Conservation (phyloP, 805 yeast species). For the Priceomyces carsonii region DNA sequence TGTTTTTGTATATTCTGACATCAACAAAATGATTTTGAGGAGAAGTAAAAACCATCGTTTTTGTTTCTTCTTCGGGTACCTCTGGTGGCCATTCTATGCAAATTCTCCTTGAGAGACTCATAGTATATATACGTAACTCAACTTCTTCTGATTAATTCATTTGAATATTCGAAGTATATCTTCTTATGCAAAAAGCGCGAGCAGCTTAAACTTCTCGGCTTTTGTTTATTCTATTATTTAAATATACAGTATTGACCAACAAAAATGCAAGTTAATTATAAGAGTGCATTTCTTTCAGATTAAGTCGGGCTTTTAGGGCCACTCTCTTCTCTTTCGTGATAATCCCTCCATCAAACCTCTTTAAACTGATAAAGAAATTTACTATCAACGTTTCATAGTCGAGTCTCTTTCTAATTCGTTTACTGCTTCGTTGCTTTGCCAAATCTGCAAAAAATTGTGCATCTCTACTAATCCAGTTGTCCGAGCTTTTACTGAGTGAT, state of each 20-base stretch:
- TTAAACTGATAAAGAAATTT: slow-evolving; percentile 32
- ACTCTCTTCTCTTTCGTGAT: slow-evolving; percentile 17
- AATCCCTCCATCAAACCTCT: slow-evolving; percentile 37
- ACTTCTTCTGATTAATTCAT: too few relatives aligned
- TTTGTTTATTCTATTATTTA: too few relatives aligned
- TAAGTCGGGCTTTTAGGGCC: slow-evolving; percentile 10
- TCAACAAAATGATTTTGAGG: slow-evolving; percentile 50
- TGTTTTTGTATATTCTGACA: slow-evolving; percentile 28
- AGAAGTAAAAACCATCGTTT: slow-evolving; percentile 50
- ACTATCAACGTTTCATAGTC: slow-evolving; percentile 37
- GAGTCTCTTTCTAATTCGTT: slow-evolving; percentile 23
- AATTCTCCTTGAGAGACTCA: slow-evolving; percentile 47
- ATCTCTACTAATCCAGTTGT: slow-evolving; percentile 44
- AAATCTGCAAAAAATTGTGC: slow-evolving; percentile 26
- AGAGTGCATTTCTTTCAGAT: slow-evolving; percentile 9
- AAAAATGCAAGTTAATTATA: too few relatives aligned
- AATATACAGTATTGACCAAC: too few relatives aligned
- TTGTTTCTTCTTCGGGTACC: slow-evolving; percentile 42
- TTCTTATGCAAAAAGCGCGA: too few relatives aligned
- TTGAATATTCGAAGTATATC: too few relatives aligned
- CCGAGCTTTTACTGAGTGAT: slow-evolving; percentile 33
- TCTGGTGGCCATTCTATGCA: slow-evolving; percentile 55
- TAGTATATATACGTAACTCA: too few relatives aligned
- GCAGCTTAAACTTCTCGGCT: too few relatives aligned
- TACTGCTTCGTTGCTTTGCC: slow-evolving; percentile 13